Evolutionary conservation across 2,329 filamentous ascomycete species (phyloP).

Genomic region (Penicillium janthinellum): DNA sequence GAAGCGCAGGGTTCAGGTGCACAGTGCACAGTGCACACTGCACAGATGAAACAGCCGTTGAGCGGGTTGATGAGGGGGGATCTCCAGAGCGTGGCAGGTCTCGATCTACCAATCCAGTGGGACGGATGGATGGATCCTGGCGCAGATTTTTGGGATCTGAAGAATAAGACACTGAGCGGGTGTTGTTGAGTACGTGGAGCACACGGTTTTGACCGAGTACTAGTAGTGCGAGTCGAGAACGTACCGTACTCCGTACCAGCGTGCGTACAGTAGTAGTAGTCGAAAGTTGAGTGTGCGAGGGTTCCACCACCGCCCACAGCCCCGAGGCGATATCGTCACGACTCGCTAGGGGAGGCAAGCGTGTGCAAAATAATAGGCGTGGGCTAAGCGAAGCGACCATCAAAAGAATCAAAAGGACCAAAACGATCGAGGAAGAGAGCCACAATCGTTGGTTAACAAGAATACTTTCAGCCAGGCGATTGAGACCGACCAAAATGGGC

Average conservation of each 20-base stretch:
- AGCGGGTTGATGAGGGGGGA: not conserved
- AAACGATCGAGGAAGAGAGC: not conserved
- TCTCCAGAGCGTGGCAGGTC: not conserved
- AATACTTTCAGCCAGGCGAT: not conserved
- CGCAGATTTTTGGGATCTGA: conserved; percentile 15
- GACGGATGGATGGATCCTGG: not conserved
- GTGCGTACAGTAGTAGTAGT: not conserved
- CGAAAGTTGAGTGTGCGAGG: not conserved
- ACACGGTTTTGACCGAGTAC: not conserved
- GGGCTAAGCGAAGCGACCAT: not conserved
- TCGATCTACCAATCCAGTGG: conserved; percentile 6
- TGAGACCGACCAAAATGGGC: not conserved
- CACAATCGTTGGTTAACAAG: not conserved
- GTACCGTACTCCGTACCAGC: too few relatives aligned
- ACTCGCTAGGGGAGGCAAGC: not conserved
- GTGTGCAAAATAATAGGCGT: not conserved
- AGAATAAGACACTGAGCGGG: conserved; percentile 4
- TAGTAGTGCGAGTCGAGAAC: not conserved
- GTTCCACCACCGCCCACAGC: not conserved
- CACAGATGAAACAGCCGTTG: conserved; percentile 1
- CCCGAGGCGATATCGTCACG: conserved; percentile 1
- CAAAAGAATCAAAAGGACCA: not conserved
- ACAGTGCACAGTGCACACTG: not conserved
- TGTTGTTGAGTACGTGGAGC: not conserved
- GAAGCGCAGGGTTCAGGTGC: not conserved